Percentiles rank a stretch among this genome's conserved stretches.
Evolutionary conservation across 2,329 filamentous ascomycete genomes (phyloP).

Genomic region (Sarocladium kiliense): DNA sequence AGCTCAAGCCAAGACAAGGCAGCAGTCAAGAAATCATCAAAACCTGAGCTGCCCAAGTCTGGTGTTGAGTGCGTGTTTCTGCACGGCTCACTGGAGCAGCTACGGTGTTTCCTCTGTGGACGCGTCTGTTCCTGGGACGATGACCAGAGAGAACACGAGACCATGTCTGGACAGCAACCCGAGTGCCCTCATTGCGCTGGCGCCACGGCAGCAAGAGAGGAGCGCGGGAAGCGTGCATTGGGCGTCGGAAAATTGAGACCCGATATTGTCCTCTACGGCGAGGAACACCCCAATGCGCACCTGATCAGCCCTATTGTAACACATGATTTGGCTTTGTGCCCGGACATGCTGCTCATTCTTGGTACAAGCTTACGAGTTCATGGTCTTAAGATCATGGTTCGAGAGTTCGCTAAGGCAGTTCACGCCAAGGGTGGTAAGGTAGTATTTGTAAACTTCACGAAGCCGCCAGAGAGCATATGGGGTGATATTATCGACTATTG

Average conservation of each 20-base stretch:
- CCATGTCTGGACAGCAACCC: slow-evolving; percentile 59
- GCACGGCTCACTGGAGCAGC: slow-evolving; percentile 60
- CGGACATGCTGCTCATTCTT: slow-evolving; percentile 64
- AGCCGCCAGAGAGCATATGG: slow-evolving; percentile 67
- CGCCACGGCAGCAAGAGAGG: slow-evolving; percentile 56
- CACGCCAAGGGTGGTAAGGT: slow-evolving; percentile 65
- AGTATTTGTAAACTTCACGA: slow-evolving; percentile 68
- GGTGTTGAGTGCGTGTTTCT: slow-evolving; percentile 65
- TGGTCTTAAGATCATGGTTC: slow-evolving; percentile 64
- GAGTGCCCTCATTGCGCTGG: slow-evolving; percentile 61
- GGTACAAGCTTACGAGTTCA: slow-evolving; percentile 69
- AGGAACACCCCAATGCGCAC: slow-evolving; percentile 65
- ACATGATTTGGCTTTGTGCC: slow-evolving; percentile 59
- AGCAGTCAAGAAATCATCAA: slow-evolving; percentile 14
- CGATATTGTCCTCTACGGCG: slow-evolving; percentile 70
- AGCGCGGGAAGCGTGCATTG: slow-evolving; percentile 60
- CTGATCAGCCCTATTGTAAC: slow-evolving; percentile 64
- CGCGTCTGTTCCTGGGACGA: slow-evolving; percentile 57
- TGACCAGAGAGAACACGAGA: slow-evolving; percentile 47
- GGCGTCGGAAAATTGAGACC: slow-evolving; percentile 64
- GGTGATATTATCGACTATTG: slow-evolving; percentile 69
- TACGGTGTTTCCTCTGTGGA: slow-evolving; percentile 60
- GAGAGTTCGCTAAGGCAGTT: slow-evolving; percentile 66
- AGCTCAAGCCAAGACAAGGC: slow-evolving; percentile 13
- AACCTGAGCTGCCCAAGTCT: slow-evolving; percentile 24